Evolutionary conservation across 768 basidiomycete species (phyloP).

Genomic region (Wakefieldia striispora): DNA sequence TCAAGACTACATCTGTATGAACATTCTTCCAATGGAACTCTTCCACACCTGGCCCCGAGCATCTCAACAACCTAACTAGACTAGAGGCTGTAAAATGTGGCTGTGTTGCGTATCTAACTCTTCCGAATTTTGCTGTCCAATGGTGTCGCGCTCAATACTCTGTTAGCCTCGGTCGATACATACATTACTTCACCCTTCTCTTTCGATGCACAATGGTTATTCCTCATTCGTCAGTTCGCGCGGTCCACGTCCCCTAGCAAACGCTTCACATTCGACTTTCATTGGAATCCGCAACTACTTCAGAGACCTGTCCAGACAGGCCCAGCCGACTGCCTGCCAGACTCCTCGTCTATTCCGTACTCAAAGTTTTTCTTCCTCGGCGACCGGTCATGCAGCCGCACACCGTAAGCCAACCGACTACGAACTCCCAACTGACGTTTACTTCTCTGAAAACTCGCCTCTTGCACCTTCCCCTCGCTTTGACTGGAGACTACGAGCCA

Average conservation of each 20-base stretch:
- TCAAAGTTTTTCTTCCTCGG: constrained; percentile 19
- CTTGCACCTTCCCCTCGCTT: constrained; percentile 38
- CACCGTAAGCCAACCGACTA: constrained; percentile 14
- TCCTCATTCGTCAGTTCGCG: constrained; percentile 3
- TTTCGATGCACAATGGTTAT: constrained; percentile 15
- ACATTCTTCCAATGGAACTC: too few relatives aligned
- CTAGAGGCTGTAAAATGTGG: constrained; percentile 2
- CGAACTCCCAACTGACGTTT: constrained; percentile 26
- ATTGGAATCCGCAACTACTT: constrained; percentile 34
- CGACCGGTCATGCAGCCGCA: constrained; percentile 2
- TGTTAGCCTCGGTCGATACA: not conserved
- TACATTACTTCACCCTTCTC: too few relatives aligned
- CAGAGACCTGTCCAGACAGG: constrained; percentile 13
- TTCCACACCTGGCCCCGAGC: too few relatives aligned
- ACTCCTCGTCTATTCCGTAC: not conserved
- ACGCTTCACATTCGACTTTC: constrained; percentile 19
- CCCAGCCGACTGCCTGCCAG: not conserved
- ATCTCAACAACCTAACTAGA: too few relatives aligned
- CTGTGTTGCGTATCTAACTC: constrained; percentile 6
- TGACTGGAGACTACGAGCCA: constrained; percentile 60
- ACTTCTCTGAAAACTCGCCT: constrained; percentile 31
- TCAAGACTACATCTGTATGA: too few relatives aligned
- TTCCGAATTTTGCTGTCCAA: not conserved
- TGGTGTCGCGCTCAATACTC: too few relatives aligned
- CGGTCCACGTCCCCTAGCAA: constrained; percentile 6